Percentiles rank a stretch among this genome's conserved stretches.
phyloP scores from a whole-genome alignment of 345 rosid genomes.

The Salix caprea region DNA sequence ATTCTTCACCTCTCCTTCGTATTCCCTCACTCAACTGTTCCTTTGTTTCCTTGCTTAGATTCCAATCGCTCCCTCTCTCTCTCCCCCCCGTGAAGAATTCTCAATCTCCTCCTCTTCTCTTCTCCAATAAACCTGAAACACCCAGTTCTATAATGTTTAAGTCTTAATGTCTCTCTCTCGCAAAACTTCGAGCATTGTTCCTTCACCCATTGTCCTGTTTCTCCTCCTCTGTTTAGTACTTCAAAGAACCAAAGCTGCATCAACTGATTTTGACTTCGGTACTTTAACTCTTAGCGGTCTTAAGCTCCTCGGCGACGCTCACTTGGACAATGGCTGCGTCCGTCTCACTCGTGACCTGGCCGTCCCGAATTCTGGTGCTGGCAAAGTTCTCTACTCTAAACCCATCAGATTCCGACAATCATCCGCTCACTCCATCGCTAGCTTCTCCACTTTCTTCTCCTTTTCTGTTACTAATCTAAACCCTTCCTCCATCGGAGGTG shows the following conservation, averaged over 20 bases:
- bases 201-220: slow-evolving; percentile 12
- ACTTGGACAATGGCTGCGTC: slow-evolving; percentile 68
- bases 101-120: slow-evolving; percentile 12
- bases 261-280: slow-evolving; percentile 64
- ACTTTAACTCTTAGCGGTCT: slow-evolving; percentile 65
- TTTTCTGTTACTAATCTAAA: slow-evolving; percentile 69
- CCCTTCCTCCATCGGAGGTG: slow-evolving; percentile 92
- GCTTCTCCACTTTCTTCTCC: slow-evolving; percentile 84
- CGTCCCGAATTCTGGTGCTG: slow-evolving; percentile 83
- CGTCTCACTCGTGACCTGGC: slow-evolving; percentile 80
- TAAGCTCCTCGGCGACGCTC: slow-evolving; percentile 87
- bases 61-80: slow-evolving; percentile 23
- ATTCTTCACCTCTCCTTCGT: slow-evolving; percentile 35
- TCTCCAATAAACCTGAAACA: background rate
- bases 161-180: slow-evolving; percentile 15
- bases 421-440: slow-evolving; percentile 42
- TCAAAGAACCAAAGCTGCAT: slow-evolving; percentile 18
- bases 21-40: slow-evolving; percentile 22
- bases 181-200: slow-evolving; percentile 20
- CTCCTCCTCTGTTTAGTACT: slow-evolving; percentile 36
- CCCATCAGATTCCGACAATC: slow-evolving; percentile 71
- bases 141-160: slow-evolving; percentile 15
- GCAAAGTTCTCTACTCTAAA: slow-evolving; percentile 65
- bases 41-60: slow-evolving; percentile 15
- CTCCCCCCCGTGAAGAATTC: slow-evolving; percentile 27